phyloP scores from a whole-genome alignment of 176 grass and related monocot genomes.

The Hordeum vulgare region MorexV3_pseudomolecules_assembly NC_058519.1:391127341-391127840 shows the following conservation, averaged over 20 bases:
- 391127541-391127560: slow-evolving; percentile 69
- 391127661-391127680: slow-evolving; percentile 36
- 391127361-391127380: slow-evolving; percentile 79
- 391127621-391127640: slow-evolving; percentile 35
- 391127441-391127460: slow-evolving; percentile 84
- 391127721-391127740: background rate
- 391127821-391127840: no score
- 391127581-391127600: slow-evolving; percentile 62
- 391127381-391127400: slow-evolving; percentile 69
- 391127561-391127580: slow-evolving; percentile 41
- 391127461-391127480: slow-evolving; percentile 71
- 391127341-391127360: slow-evolving; percentile 58
- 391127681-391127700: slow-evolving; percentile 38
- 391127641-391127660: slow-evolving; percentile 37
- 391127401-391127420: slow-evolving; percentile 44
- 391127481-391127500: slow-evolving; percentile 74
- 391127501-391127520: slow-evolving; percentile 63
- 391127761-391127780: background rate
- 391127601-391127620: slow-evolving; percentile 39
- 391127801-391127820: no score
- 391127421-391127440: slow-evolving; percentile 91
- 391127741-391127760: background rate
- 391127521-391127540: slow-evolving; percentile 92
- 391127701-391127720: slow-evolving; percentile 35
- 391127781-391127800: background rate